Base-by-base conservation (phyloP, 1,139 yeast species). In the Candida sojae region DNA sequence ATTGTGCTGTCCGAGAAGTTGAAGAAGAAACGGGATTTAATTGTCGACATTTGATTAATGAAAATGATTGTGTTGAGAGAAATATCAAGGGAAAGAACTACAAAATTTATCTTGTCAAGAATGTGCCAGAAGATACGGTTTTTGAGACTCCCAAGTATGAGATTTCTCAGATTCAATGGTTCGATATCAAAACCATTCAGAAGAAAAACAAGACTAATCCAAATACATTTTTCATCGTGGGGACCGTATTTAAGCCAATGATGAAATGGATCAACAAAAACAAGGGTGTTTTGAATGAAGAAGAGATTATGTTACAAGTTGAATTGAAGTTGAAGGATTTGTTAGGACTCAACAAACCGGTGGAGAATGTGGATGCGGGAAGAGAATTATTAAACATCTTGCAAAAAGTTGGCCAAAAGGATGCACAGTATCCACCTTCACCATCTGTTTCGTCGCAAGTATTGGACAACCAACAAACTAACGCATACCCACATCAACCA, bases 11-110 rank as follows among this genome's bases (percentile, higher is more conserved):
- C n/a, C 80, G 99, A 61, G 99, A 95, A 66, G 93, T 89, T 23
- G 80, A 79, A 54, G 99, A 95, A 69, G 99, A 95, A 65, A 93
- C 92, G n/a, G 97, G 99, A 0, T 91, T 86, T 60, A 95, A 92
- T 66, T 84, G 90, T 44, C 68, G 83, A 4, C 83, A 82, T 10
- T 79, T 78, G 56, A 76, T 92, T 45, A 80, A 82, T 52, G 86
- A 85, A 53, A 79, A 84, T 34, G 92, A 87, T 50, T 88, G 79
- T 53, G 78, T 91, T 45, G 98, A 93, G 62, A 80, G 96, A 63
- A 88, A 90, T 6, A 81, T 90, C 36, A 74, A 76, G 46, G 96
- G 95, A 10, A 93, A 93, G 65, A 90, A 89, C 65, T 88, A 88
- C 65, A 86, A 91, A 60, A 88, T 95, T 31, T 95, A 82, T 62